A percentile compares a stretch with the other conserved stretches of the same genome.
Conservation (phyloP, 345 rosid genomes). For the Ceriops decandra region DNA sequence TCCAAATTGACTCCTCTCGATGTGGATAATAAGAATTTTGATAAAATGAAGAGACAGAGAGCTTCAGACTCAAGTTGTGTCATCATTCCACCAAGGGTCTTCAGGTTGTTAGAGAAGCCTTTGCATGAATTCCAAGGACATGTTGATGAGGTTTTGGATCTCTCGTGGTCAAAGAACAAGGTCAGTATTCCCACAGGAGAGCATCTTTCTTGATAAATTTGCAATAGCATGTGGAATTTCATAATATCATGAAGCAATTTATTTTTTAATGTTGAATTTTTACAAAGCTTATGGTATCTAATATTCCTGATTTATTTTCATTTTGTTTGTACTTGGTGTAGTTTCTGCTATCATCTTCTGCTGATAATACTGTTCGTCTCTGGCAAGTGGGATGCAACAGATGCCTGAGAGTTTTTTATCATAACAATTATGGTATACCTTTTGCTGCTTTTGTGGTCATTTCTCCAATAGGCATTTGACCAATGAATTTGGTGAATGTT, state of each 20-base stretch:
- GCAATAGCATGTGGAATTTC: neutral
- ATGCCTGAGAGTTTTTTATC: slow-evolving; percentile 38
- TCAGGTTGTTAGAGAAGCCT: slow-evolving; percentile 38
- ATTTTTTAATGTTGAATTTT: too few species aligned
- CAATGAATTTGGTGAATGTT: too few species aligned
- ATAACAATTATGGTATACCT: slow-evolving; percentile 39
- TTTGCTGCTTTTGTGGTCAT: neutral
- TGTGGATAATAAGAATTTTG: slow-evolving; percentile 18
- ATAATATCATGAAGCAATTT: too few species aligned
- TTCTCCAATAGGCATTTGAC: too few species aligned
- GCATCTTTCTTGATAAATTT: slow-evolving; percentile 4
- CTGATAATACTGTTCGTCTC: slow-evolving; percentile 51
- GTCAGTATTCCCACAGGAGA: slow-evolving; percentile 11
- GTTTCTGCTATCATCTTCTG: slow-evolving; percentile 47
- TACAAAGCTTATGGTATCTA: too few species aligned
- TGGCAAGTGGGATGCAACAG: slow-evolving; percentile 48
- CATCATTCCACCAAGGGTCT: slow-evolving; percentile 40
- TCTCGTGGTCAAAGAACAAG: slow-evolving; percentile 51
- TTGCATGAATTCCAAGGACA: slow-evolving; percentile 54
- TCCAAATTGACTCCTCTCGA: slow-evolving; percentile 32
- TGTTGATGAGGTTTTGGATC: slow-evolving; percentile 41
- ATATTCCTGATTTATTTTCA: too few species aligned
- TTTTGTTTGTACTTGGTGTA: slow-evolving; percentile 14
- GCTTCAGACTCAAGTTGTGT: slow-evolving; percentile 34
- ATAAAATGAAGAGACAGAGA: slow-evolving; percentile 22